phyloP scores from a whole-genome alignment of 192 early-diverging fungal genomes.

The Umbelopsis sp. region DNA sequence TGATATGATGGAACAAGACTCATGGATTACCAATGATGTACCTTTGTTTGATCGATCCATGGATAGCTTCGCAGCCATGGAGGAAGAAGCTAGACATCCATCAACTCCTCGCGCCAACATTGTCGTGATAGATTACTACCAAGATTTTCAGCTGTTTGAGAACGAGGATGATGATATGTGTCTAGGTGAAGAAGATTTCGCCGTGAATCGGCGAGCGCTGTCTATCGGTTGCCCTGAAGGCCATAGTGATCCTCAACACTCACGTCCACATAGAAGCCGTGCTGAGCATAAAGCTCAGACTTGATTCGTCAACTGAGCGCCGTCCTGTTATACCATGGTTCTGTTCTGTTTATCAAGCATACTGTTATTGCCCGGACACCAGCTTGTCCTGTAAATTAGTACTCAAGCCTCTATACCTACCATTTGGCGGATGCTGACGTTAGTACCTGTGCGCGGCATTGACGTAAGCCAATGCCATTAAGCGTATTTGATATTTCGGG shows the following conservation, averaged over 20 bases:
- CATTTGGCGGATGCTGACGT: too few relatives aligned
- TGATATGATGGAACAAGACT: conserved; percentile 1
- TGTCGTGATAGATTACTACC: not conserved
- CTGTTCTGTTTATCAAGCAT: too few relatives aligned
- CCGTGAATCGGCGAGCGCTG: not conserved
- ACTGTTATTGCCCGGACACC: too few relatives aligned
- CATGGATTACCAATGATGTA: not conserved
- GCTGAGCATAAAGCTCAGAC: not conserved
- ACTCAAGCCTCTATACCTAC: too few relatives aligned
- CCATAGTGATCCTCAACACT: not conserved
- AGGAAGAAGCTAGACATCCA: not conserved
- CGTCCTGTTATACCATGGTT: too few relatives aligned
- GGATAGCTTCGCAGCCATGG: not conserved
- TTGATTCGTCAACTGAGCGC: not conserved
- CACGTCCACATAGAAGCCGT: not conserved
- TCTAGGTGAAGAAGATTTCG: not conserved
- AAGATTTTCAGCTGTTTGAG: conserved; percentile 5
- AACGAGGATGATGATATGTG: conserved; percentile 4
- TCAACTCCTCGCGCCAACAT: not conserved
- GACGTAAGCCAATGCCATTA: too few relatives aligned
- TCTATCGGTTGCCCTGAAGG: conserved; percentile 1
- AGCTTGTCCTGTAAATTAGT: too few relatives aligned
- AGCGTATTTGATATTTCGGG: too few relatives aligned
- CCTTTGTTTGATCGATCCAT: not conserved
- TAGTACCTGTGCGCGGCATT: too few relatives aligned